phyloP scores from a whole-genome alignment of 2,329 filamentous ascomycete species.

The Aureobasidium pullulans region DNA sequence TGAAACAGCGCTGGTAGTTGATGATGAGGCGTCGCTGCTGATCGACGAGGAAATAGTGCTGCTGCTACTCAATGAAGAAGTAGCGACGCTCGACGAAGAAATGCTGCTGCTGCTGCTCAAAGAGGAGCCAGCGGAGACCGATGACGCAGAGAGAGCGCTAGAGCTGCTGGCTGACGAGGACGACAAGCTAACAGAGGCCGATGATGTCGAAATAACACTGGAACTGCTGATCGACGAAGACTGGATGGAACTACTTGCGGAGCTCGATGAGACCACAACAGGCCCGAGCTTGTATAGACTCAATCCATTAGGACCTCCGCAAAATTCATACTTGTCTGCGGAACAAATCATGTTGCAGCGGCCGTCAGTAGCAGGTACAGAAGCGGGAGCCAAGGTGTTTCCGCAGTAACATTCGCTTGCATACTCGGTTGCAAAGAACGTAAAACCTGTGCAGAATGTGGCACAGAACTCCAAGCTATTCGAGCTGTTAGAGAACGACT shows the following conservation, averaged over 20 bases:
- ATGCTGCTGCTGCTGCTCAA: too few species aligned
- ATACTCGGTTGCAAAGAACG: conserved; percentile 35
- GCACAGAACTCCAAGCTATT: conserved; percentile 22
- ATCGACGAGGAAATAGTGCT: too few species aligned
- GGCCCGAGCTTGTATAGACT: conserved; percentile 21
- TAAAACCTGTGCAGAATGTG: conserved; percentile 23
- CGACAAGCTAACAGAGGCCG: too few species aligned
- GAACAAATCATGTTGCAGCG: conserved; percentile 25
- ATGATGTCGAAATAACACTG: too few species aligned
- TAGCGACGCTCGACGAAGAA: too few species aligned
- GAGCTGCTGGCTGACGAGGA: too few species aligned
- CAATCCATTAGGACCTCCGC: conserved; percentile 26
- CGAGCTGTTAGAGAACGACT: conserved; percentile 16
- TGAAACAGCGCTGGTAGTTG: too few species aligned
- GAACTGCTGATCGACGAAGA: too few species aligned
- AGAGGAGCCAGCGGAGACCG: too few species aligned
- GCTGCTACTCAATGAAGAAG: too few species aligned
- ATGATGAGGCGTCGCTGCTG: too few species aligned
- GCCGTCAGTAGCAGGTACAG: conserved; percentile 13
- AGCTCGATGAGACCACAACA: background rate
- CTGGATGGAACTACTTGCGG: background rate
- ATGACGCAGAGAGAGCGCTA: too few species aligned
- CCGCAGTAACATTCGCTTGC: conserved; percentile 30
- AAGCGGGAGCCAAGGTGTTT: conserved; percentile 18
- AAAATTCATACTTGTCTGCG: conserved; percentile 25